Base-by-base conservation (phyloP, 768 basidiomycete species). In the Suillus ampliporus region DNA sequence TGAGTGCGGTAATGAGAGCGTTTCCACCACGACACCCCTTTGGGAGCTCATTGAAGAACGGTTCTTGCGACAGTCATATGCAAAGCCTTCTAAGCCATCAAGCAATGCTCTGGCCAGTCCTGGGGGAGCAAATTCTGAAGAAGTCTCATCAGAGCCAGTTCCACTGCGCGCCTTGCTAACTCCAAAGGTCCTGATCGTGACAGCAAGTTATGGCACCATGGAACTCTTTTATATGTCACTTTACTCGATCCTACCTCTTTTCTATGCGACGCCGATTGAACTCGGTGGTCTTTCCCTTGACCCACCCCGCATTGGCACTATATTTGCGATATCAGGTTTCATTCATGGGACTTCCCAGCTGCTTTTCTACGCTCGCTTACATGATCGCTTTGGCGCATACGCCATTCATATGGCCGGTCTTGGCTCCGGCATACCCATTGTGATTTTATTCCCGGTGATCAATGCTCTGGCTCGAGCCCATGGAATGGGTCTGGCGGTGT, bases 211-310 rank as follows among this genome's bases (percentile, higher is more conserved):
- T 71, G 86, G 84, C 8, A 72, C 75, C 35, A 79, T 89, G 31
- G 82, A 89, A 5, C 77, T 91, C 13, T 74, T 88, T 53, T 89
- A 91, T 60, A 89, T 91, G 48, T 72, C 86, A 10, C 84, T 84
- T 67, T 84, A 83, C 44, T 82, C 88, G 5, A 48, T 81, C 9
- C 35, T 68, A 17, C 78, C 78, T 1, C 61, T 79, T 37, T 79
- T 75, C 62, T 74, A 71, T 15, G 67, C 74, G 41, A 69, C 72
- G 34, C 71, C 76, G 1, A 66, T 78, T 5, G 70, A 67, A 60
- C 57, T 76, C 31, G 75, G 76, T 48, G 75, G 72, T 34, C 68
- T 75, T 28, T 37, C 46, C 47, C 67, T 73, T 2, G 65, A 65
- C 13, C 72, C 78, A 46, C 67, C 72, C 2, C 28, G 63, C 17